phyloP scores from a whole-genome alignment of 129 eudicot species.

The Glebionis coronaria region DNA sequence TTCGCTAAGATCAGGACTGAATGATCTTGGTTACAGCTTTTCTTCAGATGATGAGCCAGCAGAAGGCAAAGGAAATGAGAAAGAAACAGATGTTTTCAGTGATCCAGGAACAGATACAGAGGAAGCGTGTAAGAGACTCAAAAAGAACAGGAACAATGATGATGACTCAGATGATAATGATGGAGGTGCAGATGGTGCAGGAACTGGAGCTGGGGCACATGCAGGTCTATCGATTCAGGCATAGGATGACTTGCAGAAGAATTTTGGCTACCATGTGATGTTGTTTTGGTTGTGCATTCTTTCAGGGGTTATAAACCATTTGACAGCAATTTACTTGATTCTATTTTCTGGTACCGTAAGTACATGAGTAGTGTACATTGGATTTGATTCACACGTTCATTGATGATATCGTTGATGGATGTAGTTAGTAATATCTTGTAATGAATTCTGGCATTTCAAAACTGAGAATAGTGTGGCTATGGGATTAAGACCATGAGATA shows the following conservation, averaged over 20 bases:
- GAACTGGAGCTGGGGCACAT: slow-evolving; percentile 5
- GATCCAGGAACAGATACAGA: slow-evolving; percentile 22
- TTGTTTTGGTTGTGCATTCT: too few relatives aligned
- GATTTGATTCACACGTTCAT: too few relatives aligned
- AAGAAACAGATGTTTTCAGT: neutral
- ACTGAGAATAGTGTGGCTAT: too few relatives aligned
- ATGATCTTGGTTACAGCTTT: slow-evolving; percentile 10
- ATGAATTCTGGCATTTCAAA: too few relatives aligned
- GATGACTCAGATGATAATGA: slow-evolving; percentile 8
- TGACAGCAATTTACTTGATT: too few relatives aligned
- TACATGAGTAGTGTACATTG: too few relatives aligned
- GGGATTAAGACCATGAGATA: too few relatives aligned
- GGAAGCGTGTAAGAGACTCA: slow-evolving; percentile 9
- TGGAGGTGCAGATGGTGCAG: slow-evolving; percentile 9
- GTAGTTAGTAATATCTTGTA: too few relatives aligned
- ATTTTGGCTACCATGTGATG: neutral
- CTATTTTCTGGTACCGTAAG: too few relatives aligned
- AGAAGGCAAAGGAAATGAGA: slow-evolving; percentile 18
- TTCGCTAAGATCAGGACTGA: slow-evolving; percentile 15
- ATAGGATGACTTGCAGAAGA: slow-evolving; percentile 1
- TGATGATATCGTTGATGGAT: too few relatives aligned
- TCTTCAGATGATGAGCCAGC: slow-evolving; percentile 9
- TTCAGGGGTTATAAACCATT: too few relatives aligned
- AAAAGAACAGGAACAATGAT: neutral
- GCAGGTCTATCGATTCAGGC: slow-evolving; percentile 4